Percentiles rank a stretch among this genome's conserved stretches.
phyloP scores from a whole-genome alignment of 2,329 filamentous ascomycete species.

The Talaromyces sp. region DNA sequence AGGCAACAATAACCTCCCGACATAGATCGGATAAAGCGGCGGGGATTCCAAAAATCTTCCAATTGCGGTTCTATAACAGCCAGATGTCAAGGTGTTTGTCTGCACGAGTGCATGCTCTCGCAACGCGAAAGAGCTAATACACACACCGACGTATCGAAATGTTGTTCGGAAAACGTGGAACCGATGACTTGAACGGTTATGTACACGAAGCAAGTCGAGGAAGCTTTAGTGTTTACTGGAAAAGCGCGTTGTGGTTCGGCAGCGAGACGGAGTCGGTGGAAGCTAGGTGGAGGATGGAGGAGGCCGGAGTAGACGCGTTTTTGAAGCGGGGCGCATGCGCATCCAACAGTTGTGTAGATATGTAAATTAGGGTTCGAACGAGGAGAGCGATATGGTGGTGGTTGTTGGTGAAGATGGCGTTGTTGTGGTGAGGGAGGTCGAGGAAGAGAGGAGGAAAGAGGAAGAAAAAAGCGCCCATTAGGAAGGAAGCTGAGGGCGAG shows the following conservation, averaged over 20 bases:
- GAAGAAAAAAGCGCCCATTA: constrained; percentile 29
- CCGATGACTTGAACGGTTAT: background rate
- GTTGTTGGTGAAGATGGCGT: constrained; percentile 21
- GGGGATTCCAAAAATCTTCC: background rate
- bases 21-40: constrained; percentile 20
- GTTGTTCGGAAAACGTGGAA: background rate
- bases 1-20: constrained; percentile 4
- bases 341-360: background rate
- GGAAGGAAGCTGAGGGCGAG: constrained; percentile 17
- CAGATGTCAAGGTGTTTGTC: background rate
- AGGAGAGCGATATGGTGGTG: background rate
- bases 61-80: constrained; percentile 14
- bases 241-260: constrained; percentile 19
- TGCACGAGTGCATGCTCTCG: background rate
- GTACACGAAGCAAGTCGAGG: constrained; percentile 12
- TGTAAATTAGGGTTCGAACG: constrained; percentile 1
- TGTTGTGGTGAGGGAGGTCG: constrained; percentile 8
- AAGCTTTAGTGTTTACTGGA: constrained; percentile 9
- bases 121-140: background rate
- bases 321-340: constrained; percentile 17
- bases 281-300: background rate
- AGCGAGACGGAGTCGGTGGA: background rate
- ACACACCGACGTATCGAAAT: background rate
- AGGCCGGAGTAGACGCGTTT: constrained; percentile 12
- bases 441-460: constrained; percentile 6